Conservation (phyloP, 2,329 filamentous ascomycete genomes). For the Salinomyces thailandicus region DNA sequence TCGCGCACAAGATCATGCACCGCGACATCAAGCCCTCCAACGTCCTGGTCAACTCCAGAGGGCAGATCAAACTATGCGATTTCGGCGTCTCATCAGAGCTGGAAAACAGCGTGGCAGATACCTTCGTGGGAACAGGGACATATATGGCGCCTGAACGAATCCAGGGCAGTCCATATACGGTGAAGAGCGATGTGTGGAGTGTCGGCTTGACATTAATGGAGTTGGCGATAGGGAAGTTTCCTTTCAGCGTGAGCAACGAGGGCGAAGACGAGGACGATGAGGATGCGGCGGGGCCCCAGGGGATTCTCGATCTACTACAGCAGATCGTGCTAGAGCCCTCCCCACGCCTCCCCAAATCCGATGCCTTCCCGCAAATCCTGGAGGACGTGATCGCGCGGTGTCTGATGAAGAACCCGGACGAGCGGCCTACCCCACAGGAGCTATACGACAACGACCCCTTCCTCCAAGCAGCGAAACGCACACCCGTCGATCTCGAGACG, state of each 20-base stretch:
- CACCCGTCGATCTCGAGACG: slow-evolving; percentile 82
- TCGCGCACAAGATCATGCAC: slow-evolving; percentile 96
- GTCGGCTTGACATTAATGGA: slow-evolving; percentile 95
- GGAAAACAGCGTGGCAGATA: slow-evolving; percentile 95
- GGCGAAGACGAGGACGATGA: slow-evolving; percentile 64
- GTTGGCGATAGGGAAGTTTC: slow-evolving; percentile 92
- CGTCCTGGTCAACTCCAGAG: slow-evolving; percentile 87
- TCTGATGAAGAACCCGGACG: slow-evolving; percentile 76
- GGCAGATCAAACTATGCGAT: slow-evolving; percentile 93
- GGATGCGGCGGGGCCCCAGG: slow-evolving; percentile 63
- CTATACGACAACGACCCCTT: slow-evolving; percentile 91
- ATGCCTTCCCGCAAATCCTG: slow-evolving; percentile 88
- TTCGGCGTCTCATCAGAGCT: slow-evolving; percentile 98
- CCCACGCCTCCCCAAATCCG: slow-evolving; percentile 87
- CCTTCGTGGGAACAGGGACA: slow-evolving; percentile 94
- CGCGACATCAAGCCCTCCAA: slow-evolving; percentile 98
- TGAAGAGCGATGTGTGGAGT: slow-evolving; percentile 98
- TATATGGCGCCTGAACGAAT: slow-evolving; percentile 99
- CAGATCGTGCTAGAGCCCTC: slow-evolving; percentile 96
- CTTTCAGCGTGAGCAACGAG: slow-evolving; percentile 77
- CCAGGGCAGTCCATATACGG: slow-evolving; percentile 90
- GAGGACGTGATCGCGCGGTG: slow-evolving; percentile 98
- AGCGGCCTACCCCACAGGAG: slow-evolving; percentile 83
- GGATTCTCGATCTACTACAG: slow-evolving; percentile 89
- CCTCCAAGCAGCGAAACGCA: slow-evolving; percentile 90